Evolutionary conservation across 2,329 filamentous ascomycete species (phyloP).

Genomic region (Escovopsis weberi): DNA sequence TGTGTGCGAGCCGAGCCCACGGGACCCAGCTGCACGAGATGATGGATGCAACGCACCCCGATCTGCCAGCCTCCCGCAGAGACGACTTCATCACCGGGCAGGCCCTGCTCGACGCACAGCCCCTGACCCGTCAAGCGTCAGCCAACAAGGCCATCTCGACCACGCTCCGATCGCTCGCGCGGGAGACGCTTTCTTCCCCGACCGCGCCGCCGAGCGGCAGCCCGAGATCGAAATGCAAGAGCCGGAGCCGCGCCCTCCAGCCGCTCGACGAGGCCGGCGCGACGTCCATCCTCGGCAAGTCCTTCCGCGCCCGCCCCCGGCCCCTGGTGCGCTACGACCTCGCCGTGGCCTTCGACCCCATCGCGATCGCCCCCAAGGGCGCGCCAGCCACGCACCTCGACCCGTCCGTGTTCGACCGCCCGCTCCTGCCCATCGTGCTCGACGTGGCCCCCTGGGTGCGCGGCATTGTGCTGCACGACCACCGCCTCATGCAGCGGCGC

Average conservation of each 20-base stretch:
- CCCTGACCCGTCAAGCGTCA: slow-evolving; percentile 15
- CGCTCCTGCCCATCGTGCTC: slow-evolving; percentile 46
- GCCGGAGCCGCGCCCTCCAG: not conserved
- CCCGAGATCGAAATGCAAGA: not conserved
- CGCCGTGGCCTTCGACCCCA: slow-evolving; percentile 44
- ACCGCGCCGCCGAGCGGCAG: not conserved
- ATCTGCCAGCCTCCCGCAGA: slow-evolving; percentile 29
- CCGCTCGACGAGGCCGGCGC: slow-evolving; percentile 20
- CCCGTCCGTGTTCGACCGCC: slow-evolving; percentile 64
- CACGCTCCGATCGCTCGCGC: slow-evolving; percentile 14
- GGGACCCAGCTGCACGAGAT: slow-evolving; percentile 29
- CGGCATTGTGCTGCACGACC: slow-evolving; percentile 64
- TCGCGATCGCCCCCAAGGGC: slow-evolving; percentile 36
- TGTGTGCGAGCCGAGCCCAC: slow-evolving; percentile 37
- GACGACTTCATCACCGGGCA: slow-evolving; percentile 38
- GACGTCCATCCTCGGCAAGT: slow-evolving; percentile 23
- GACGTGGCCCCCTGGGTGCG: slow-evolving; percentile 90
- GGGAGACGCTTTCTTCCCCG: not conserved
- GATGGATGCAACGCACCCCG: slow-evolving; percentile 50
- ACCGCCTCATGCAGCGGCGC: slow-evolving; percentile 53
- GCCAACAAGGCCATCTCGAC: slow-evolving; percentile 15
- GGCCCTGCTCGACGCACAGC: slow-evolving; percentile 32
- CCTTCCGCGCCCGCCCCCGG: slow-evolving; percentile 15
- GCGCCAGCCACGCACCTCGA: slow-evolving; percentile 31
- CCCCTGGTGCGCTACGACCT: slow-evolving; percentile 36